Conservation (phyloP, 2,329 filamentous ascomycete genomes). For the Hortaea werneckii region DNA sequence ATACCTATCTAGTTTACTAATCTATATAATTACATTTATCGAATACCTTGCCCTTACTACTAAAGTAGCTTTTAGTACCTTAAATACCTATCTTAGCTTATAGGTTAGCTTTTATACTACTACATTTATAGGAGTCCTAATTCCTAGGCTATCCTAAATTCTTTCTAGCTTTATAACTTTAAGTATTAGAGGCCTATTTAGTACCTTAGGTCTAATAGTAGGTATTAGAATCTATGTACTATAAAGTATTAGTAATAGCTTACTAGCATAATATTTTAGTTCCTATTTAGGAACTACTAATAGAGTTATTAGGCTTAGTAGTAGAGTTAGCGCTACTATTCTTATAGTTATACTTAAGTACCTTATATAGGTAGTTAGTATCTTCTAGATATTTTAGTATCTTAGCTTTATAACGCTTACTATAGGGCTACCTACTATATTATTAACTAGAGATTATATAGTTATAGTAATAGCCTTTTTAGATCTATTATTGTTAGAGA, state of each 20-base stretch:
- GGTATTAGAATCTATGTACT: conserved; percentile 33
- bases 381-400: conserved; percentile 31
- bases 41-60: conserved; percentile 44
- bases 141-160: conserved; percentile 42
- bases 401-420: conserved; percentile 43
- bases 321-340: conserved; percentile 42
- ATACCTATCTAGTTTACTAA: conserved; percentile 30
- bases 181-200: conserved; percentile 40
- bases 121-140: conserved; percentile 39
- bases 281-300: conserved; percentile 37
- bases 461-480: conserved; percentile 17
- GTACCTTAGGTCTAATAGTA: conserved; percentile 38
- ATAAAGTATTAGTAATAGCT: conserved; percentile 6
- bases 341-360: conserved; percentile 39
- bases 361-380: conserved; percentile 40
- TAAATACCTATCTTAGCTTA: conserved; percentile 43
- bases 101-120: conserved; percentile 39
- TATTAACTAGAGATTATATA: conserved; percentile 40
- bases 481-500: conserved; percentile 34
- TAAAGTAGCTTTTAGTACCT: conserved; percentile 42
- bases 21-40: conserved; percentile 49
- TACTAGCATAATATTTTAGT: conserved; percentile 41
- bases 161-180: conserved; percentile 37
- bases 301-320: conserved; percentile 39
- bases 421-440: conserved; percentile 48